Conservation (phyloP, 2,329 filamentous ascomycete genomes). For the Neoarthrinium moseri region DNA sequence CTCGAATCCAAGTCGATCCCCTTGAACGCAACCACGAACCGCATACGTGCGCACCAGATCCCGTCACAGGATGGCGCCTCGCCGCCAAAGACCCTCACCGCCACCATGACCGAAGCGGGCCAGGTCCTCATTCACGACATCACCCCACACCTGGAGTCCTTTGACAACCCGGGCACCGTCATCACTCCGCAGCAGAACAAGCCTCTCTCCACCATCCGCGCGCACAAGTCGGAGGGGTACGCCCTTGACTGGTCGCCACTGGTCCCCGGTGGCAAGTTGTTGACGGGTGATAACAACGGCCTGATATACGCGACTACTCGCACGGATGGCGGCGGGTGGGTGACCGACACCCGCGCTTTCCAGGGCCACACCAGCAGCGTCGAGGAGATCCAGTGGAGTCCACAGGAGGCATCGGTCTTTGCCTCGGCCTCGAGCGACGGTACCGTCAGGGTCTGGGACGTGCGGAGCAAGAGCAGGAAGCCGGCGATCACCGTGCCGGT, state of each 20-base stretch:
- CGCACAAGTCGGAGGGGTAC: conserved; percentile 93
- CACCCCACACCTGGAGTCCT: conserved; percentile 82
- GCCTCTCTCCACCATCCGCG: conserved; percentile 80
- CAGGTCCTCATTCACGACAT: conserved; percentile 93
- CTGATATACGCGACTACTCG: conserved; percentile 85
- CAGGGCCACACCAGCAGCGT: conserved; percentile 81
- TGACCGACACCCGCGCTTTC: conserved; percentile 81
- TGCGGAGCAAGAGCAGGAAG: conserved; percentile 83
- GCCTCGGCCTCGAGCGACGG: conserved; percentile 92
- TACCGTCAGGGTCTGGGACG: conserved; percentile 94
- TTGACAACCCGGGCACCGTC: conserved; percentile 82
- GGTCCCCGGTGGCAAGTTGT: conserved; percentile 75
- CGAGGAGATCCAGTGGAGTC: conserved; percentile 97
- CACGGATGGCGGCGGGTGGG: conserved; percentile 84
- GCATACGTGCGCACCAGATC: conserved; percentile 83
- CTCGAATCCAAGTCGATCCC: conserved; percentile 91
- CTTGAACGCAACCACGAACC: conserved; percentile 84
- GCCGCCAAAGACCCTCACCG: conserved; percentile 80
- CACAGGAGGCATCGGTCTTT: conserved; percentile 89
- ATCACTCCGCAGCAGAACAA: conserved; percentile 84
- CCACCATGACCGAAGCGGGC: conserved; percentile 87
- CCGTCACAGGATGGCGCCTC: conserved; percentile 68
- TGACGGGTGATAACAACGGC: conserved; percentile 90
- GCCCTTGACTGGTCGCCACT: conserved; percentile 94
- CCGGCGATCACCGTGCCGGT: conserved; percentile 86